phyloP scores from a whole-genome alignment of 805 yeast species.

The Pichia cephalocereana region DNA sequence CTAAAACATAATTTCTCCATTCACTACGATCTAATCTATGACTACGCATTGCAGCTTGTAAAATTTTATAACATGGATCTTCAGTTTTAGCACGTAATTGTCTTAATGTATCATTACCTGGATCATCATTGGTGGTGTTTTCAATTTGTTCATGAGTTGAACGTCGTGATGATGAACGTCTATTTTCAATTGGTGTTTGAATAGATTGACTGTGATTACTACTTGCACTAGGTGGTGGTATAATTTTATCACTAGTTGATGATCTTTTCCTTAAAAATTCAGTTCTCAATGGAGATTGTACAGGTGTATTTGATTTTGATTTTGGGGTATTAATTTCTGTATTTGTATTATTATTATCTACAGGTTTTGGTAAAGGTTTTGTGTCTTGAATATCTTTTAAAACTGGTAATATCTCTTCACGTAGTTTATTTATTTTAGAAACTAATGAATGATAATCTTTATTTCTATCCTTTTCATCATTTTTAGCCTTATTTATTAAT shows the following conservation, averaged over 20 bases:
- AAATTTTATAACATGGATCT: constrained; percentile 81
- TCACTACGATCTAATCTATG: constrained; percentile 71
- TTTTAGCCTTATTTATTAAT: neutral
- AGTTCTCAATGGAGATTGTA: neutral
- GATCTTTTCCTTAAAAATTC: neutral
- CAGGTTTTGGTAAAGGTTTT: constrained; percentile 60
- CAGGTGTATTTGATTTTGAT: constrained; percentile 10
- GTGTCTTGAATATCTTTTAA: constrained; percentile 53
- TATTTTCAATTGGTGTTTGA: constrained; percentile 32
- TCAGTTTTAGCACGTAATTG: constrained; percentile 80
- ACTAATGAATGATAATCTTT: constrained; percentile 29
- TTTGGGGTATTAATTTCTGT: neutral
- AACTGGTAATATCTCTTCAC: constrained; percentile 58
- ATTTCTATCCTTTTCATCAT: neutral
- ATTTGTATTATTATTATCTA: too few relatives aligned
- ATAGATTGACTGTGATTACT: neutral
- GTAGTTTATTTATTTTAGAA: constrained; percentile 46
- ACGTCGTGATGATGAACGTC: neutral
- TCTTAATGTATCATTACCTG: constrained; percentile 55
- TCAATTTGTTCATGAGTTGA: neutral
- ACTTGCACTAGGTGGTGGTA: too few relatives aligned
- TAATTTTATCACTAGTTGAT: neutral
- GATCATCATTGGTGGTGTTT: neutral
- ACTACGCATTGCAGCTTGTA: constrained; percentile 82
- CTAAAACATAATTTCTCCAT: constrained; percentile 82